Evolutionary conservation across 164 flowering plant species (phyloP).

Genomic region (Kingdonia uniflora): DNA sequence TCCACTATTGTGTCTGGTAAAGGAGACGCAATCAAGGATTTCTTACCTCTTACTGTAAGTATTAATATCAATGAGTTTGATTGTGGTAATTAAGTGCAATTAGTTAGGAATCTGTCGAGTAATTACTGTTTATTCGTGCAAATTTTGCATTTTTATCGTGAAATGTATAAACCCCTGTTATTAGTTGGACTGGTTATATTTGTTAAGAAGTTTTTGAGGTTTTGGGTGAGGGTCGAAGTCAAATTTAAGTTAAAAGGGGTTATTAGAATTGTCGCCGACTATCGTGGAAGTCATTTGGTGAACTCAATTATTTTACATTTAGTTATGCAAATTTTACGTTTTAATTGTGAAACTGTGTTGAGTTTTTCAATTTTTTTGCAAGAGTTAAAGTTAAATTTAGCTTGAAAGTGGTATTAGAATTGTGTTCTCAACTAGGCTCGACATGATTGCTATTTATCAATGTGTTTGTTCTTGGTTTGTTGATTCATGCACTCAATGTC

Average conservation of each 20-base stretch:
- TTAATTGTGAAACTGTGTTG: background rate
- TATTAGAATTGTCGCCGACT: too few species aligned
- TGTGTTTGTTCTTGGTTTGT: background rate
- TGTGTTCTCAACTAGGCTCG: background rate
- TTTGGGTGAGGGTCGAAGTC: too few species aligned
- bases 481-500: background rate
- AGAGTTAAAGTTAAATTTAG: background rate
- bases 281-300: too few species aligned
- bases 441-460: background rate
- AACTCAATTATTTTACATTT: too few species aligned
- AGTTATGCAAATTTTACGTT: too few species aligned
- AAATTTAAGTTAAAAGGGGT: too few species aligned
- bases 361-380: background rate
- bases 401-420: background rate
- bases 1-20: constrained; percentile 63
- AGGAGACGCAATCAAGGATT: constrained; percentile 56
- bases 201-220: too few species aligned
- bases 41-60: constrained; percentile 86
- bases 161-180: background rate
- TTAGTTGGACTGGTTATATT: background rate
- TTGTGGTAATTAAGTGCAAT: too few species aligned
- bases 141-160: background rate
- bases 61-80: background rate
- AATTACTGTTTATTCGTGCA: background rate
- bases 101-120: background rate